These are phyloP conservation scores for Thalassiosira hispida DNA, from an alignment of 352 stramenopile species.

Conservation along the genomic window DNA sequence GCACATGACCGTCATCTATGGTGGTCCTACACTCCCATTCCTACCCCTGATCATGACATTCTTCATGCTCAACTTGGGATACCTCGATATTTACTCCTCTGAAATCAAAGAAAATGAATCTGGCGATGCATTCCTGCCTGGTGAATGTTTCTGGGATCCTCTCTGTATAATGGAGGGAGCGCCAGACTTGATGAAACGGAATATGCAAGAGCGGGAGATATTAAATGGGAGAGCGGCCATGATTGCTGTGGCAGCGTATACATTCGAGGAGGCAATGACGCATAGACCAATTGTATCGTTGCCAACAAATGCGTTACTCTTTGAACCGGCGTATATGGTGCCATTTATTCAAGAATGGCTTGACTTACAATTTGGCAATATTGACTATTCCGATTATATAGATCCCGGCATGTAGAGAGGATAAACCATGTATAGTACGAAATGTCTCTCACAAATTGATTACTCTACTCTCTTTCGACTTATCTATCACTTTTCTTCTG, in stretches of 20 bases:
- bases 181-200: slow-evolving; percentile 75
- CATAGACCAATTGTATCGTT: slow-evolving; percentile 70
- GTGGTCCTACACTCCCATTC: slow-evolving; percentile 72
- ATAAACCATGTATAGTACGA: not conserved
- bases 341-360: slow-evolving; percentile 79
- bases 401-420: slow-evolving; percentile 2
- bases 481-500: slow-evolving; percentile 8
- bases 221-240: slow-evolving; percentile 84
- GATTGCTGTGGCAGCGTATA: slow-evolving; percentile 76
- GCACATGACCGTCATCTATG: slow-evolving; percentile 71
- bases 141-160: slow-evolving; percentile 85
- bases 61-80: slow-evolving; percentile 81
- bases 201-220: slow-evolving; percentile 86
- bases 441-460: not conserved
- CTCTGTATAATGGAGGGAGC: slow-evolving; percentile 72
- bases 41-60: slow-evolving; percentile 81
- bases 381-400: slow-evolving; percentile 14
- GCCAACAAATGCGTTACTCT: slow-evolving; percentile 71
- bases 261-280: slow-evolving; percentile 79
- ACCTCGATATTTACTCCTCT: slow-evolving; percentile 80
- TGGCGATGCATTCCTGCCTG: slow-evolving; percentile 82
- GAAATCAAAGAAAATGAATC: slow-evolving; percentile 81
- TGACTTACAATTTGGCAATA: slow-evolving; percentile 67
- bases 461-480: too few species aligned
- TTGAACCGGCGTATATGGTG: slow-evolving; percentile 77